Evolutionary conservation across 2,329 filamentous ascomycete genomes (phyloP).

Genomic region (Fusarium napiforme): DNA sequence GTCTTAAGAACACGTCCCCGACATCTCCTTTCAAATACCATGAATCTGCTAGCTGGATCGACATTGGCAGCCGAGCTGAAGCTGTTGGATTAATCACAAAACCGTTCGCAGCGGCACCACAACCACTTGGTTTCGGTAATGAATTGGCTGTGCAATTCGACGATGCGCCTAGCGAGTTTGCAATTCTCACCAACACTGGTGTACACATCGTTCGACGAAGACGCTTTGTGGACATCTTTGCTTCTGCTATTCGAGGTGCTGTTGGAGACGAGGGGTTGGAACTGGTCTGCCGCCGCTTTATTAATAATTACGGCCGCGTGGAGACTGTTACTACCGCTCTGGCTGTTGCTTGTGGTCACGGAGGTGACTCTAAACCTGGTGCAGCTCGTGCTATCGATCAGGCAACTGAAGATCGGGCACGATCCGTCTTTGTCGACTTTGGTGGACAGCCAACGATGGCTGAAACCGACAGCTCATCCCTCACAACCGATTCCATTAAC

Average conservation of each 20-base stretch:
- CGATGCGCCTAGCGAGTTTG: slow-evolving; percentile 81
- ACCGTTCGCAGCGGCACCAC: slow-evolving; percentile 74
- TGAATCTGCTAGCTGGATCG: slow-evolving; percentile 84
- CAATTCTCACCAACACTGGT: slow-evolving; percentile 89
- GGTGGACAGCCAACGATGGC: slow-evolving; percentile 88
- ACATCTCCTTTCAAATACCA: slow-evolving; percentile 70
- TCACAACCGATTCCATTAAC: slow-evolving; percentile 82
- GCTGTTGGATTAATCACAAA: slow-evolving; percentile 81
- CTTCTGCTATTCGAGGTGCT: slow-evolving; percentile 78
- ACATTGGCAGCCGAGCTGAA: slow-evolving; percentile 77
- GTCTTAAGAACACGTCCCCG: slow-evolving; percentile 72
- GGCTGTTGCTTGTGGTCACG: slow-evolving; percentile 94
- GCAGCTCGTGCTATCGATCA: slow-evolving; percentile 84
- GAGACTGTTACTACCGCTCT: slow-evolving; percentile 92
- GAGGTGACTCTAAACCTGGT: slow-evolving; percentile 76
- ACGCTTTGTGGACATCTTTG: slow-evolving; percentile 91
- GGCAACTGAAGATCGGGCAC: slow-evolving; percentile 84
- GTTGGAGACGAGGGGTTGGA: slow-evolving; percentile 84
- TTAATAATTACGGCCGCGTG: slow-evolving; percentile 84
- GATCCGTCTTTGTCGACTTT: slow-evolving; percentile 89
- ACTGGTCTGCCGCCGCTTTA: slow-evolving; percentile 83
- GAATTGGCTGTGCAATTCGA: slow-evolving; percentile 98
- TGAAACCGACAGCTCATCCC: slow-evolving; percentile 76
- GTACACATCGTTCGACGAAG: slow-evolving; percentile 87
- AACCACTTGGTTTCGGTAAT: slow-evolving; percentile 87